These are phyloP conservation scores for Naganishia onofrii DNA, from an alignment of 768 basidiomycete genomes.

Conservation along the genomic window DNA sequence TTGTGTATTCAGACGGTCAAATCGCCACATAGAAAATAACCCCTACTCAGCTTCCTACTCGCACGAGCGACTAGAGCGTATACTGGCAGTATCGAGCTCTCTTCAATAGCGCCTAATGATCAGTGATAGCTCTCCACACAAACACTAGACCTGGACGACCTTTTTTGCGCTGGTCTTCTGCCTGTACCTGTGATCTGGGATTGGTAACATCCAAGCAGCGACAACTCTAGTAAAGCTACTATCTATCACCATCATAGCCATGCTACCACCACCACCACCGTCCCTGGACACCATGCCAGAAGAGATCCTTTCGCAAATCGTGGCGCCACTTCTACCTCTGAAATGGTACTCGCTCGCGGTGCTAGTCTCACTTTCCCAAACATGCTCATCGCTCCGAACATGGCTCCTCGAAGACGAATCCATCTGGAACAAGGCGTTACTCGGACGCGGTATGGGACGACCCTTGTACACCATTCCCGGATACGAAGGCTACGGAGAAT, in stretches of 20 bases:
- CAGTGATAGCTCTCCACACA: too few species aligned
- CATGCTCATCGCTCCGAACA: constrained; percentile 22
- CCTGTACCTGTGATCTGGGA: too few species aligned
- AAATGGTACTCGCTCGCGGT: constrained; percentile 32
- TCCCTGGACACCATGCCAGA: constrained; percentile 28
- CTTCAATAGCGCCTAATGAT: too few species aligned
- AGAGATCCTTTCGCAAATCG: constrained; percentile 29
- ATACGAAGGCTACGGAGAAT: constrained; percentile 17
- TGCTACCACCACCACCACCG: neutral
- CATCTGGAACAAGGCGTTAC: constrained; percentile 28
- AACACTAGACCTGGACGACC: too few species aligned
- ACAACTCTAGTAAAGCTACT: too few species aligned
- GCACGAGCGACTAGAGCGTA: too few species aligned
- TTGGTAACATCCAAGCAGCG: too few species aligned
- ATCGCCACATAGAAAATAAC: too few species aligned
- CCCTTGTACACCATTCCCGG: constrained; percentile 27
- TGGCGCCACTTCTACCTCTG: constrained; percentile 24
- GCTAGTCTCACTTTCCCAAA: constrained; percentile 27
- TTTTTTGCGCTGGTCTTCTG: too few species aligned
- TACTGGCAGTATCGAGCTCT: too few species aligned
- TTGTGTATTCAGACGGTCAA: too few species aligned
- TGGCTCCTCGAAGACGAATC: constrained; percentile 29
- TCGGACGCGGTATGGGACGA: constrained; percentile 29
- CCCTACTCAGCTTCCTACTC: too few species aligned
- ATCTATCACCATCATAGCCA: neutral